Conservation (phyloP, 352 stramenopile species). For the Pythium utonaiense region DNA sequence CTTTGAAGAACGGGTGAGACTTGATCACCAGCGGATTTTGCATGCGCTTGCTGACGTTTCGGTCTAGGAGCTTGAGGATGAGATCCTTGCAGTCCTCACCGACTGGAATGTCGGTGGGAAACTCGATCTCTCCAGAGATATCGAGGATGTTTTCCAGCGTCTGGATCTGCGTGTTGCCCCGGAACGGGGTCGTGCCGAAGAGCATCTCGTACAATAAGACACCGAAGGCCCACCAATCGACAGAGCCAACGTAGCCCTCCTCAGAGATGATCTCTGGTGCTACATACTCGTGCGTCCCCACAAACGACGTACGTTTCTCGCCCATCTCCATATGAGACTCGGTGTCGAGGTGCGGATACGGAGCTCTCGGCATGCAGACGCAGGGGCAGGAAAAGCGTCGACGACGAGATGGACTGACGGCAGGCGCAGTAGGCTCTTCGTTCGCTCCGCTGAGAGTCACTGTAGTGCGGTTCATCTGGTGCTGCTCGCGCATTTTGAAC, state of each 20-base stretch:
- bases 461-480: constrained; percentile 6
- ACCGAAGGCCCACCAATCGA: constrained; percentile 68
- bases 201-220: constrained; percentile 69
- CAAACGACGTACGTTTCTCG: constrained; percentile 44
- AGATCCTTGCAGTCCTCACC: constrained; percentile 68
- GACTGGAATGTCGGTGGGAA: constrained; percentile 52
- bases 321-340: constrained; percentile 43
- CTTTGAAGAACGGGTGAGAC: constrained; percentile 89
- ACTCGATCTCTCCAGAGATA: constrained; percentile 44
- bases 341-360: constrained; percentile 46
- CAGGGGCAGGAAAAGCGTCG: constrained; percentile 24
- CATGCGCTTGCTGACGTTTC: constrained; percentile 48
- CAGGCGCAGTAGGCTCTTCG: not conserved
- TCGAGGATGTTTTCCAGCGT: constrained; percentile 53
- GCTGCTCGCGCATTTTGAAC: constrained; percentile 18
- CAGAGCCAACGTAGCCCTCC: constrained; percentile 54
- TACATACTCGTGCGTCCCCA: constrained; percentile 65
- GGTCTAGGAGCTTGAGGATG: constrained; percentile 41
- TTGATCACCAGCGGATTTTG: constrained; percentile 92
- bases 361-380: constrained; percentile 16
- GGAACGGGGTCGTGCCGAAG: constrained; percentile 47
- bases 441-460: not conserved
- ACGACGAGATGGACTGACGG: not conserved
- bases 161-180: constrained; percentile 35
- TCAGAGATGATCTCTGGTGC: constrained; percentile 58